A percentile compares a stretch with the other conserved stretches of the same genome.
Conservation (phyloP, 2,329 filamentous ascomycete genomes). For the Ilyonectria sp. region DNA sequence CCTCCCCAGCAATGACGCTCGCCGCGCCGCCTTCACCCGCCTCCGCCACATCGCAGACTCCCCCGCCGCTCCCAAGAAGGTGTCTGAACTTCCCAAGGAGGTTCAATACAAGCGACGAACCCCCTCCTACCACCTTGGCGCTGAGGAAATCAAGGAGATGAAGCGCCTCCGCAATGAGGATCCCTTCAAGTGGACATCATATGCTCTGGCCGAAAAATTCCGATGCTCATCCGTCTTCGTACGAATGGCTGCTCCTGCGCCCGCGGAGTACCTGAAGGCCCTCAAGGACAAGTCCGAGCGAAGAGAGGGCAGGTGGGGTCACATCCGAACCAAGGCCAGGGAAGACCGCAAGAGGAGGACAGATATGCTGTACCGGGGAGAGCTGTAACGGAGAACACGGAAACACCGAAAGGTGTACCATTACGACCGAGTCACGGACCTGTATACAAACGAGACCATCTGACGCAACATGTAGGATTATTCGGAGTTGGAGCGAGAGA, state of each 20-base stretch:
- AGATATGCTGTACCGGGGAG: conserved; percentile 66
- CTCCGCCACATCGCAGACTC: conserved; percentile 56
- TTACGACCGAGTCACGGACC: conserved; percentile 29
- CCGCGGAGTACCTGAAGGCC: conserved; percentile 62
- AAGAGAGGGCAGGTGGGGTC: conserved; percentile 71
- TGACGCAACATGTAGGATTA: conserved; percentile 46
- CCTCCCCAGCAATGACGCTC: conserved; percentile 70
- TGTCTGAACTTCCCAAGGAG: conserved; percentile 53
- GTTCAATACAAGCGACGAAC: conserved; percentile 54
- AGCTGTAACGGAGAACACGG: conserved; percentile 57
- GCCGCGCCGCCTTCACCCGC: conserved; percentile 64
- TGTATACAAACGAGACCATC: conserved; percentile 43
- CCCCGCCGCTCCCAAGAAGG: conserved; percentile 34
- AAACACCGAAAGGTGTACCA: conserved; percentile 2
- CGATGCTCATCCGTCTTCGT: conserved; percentile 71
- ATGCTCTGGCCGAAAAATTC: conserved; percentile 67
- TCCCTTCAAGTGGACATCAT: conserved; percentile 69
- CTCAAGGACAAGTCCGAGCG: conserved; percentile 63
- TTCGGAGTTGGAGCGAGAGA: conserved; percentile 31
- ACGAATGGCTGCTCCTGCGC: conserved; percentile 69
- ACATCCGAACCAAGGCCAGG: conserved; percentile 67
- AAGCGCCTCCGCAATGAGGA: conserved; percentile 67
- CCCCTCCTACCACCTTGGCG: conserved; percentile 67
- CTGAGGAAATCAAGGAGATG: conserved; percentile 73
- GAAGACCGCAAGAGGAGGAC: conserved; percentile 70